A percentile compares a stretch with the other conserved stretches of the same genome.
Evolutionary conservation across 106 monocot species (phyloP).

Genomic region (Cymbidium sinense): DNA sequence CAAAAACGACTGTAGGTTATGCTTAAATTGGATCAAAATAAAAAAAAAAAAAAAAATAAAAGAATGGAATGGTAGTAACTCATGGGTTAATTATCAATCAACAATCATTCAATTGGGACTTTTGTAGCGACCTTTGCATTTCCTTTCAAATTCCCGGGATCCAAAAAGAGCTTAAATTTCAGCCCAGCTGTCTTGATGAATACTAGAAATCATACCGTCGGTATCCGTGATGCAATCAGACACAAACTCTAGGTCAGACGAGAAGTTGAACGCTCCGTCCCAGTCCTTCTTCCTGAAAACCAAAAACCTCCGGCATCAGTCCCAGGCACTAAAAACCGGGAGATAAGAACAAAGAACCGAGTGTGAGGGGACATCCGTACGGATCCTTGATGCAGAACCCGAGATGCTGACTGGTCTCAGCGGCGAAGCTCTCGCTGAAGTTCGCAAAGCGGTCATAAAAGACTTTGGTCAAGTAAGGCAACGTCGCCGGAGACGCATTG

Average conservation of each 20-base stretch:
- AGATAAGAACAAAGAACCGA: neutral
- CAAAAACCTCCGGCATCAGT: neutral
- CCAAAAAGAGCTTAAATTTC: neutral
- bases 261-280: constrained; percentile 37
- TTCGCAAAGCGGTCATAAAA: constrained; percentile 9
- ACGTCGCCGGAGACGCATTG: neutral
- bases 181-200: neutral
- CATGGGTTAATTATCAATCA: neutral
- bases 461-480: constrained; percentile 6
- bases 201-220: neutral
- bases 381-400: constrained; percentile 39
- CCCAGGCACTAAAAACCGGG: neutral
- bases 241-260: constrained; percentile 19
- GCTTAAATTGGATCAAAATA: neutral
- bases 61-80: neutral
- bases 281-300: constrained; percentile 28
- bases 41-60: neutral
- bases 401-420: constrained; percentile 11
- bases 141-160: neutral
- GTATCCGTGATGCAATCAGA: constrained; percentile 19
- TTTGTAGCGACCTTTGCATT: neutral
- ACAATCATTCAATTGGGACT: neutral
- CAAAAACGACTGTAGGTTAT: neutral
- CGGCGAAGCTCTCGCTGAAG: constrained; percentile 10
- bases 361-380: constrained; percentile 6